Evolutionary conservation across 2,329 filamentous ascomycete species (phyloP).

Genomic region (Cucurbitaria berberidis): DNA sequence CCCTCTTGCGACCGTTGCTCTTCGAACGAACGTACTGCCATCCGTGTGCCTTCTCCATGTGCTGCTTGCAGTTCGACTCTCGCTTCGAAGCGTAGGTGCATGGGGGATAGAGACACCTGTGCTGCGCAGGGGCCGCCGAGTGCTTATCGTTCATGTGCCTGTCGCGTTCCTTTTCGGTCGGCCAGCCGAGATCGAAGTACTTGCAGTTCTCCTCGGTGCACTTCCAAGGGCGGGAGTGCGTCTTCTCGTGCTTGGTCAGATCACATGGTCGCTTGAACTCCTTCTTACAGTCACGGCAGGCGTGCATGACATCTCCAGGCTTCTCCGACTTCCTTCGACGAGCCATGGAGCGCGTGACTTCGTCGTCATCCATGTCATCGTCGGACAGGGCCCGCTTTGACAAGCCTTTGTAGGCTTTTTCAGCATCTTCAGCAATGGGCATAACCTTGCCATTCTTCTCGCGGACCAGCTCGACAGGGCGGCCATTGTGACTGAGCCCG

Average conservation of each 20-base stretch:
- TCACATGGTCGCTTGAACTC: constrained; percentile 98
- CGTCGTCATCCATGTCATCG: constrained; percentile 77
- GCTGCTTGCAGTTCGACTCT: constrained; percentile 96
- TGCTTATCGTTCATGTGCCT: constrained; percentile 98
- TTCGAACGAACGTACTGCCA: constrained; percentile 93
- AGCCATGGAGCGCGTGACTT: constrained; percentile 90
- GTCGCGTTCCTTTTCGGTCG: constrained; percentile 96
- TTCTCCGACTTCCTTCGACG: constrained; percentile 92
- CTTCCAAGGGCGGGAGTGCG: constrained; percentile 95
- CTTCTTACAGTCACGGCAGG: constrained; percentile 80
- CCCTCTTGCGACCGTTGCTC: constrained; percentile 70
- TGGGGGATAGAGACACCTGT: constrained; percentile 79
- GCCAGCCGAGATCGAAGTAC: constrained; percentile 89
- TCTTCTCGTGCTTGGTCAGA: constrained; percentile 97
- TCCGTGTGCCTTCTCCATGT: constrained; percentile 96
- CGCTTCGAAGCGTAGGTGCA: constrained; percentile 96
- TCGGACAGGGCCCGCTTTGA: constrained; percentile 63
- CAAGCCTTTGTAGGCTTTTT: constrained; percentile 61
- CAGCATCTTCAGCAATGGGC: constrained; percentile 68
- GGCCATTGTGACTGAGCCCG: constrained; percentile 80
- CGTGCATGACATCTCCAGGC: constrained; percentile 81
- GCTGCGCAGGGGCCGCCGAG: constrained; percentile 77
- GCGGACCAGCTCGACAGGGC: constrained; percentile 82
- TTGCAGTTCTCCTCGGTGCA: constrained; percentile 84
- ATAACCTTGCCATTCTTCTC: constrained; percentile 80